Conservation (phyloP, 73 alveolate genomes). For the Paramecium octaurelia region DNA sequence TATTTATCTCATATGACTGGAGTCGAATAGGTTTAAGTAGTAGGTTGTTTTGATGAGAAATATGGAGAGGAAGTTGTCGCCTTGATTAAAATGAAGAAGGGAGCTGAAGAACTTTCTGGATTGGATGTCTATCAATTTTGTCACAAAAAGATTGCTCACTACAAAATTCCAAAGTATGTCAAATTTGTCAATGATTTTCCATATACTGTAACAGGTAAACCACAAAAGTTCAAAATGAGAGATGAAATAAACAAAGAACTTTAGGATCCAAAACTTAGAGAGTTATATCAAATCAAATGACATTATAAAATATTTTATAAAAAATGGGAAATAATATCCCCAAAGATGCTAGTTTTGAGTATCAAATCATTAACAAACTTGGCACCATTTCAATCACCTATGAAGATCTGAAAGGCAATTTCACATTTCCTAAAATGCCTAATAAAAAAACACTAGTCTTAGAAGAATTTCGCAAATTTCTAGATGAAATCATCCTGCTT, state of each 20-base stretch:
- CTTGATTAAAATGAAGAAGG: constrained; percentile 68
- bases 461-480: background rate
- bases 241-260: constrained; percentile 45
- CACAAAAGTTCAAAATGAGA: constrained; percentile 77
- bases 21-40: constrained; percentile 72
- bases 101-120: constrained; percentile 34
- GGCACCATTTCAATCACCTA: background rate
- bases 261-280: constrained; percentile 2
- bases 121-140: constrained; percentile 65
- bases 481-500: background rate
- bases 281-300: constrained; percentile 15
- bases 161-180: constrained; percentile 70
- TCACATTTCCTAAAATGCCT: constrained; percentile 18
- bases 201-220: constrained; percentile 85
- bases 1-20: constrained; percentile 66
- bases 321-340: constrained; percentile 24
- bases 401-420: background rate
- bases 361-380: background rate
- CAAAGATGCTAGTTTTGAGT: background rate
- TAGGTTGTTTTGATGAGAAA: constrained; percentile 78
- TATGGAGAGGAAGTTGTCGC: constrained; percentile 87
- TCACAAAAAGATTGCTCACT: constrained; percentile 73
- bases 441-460: background rate
- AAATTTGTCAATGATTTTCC: constrained; percentile 71
- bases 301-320: background rate